Evolutionary conservation across 169 alveolate species (phyloP).

Genomic region (Cryptosporidium xiaoi): DNA sequence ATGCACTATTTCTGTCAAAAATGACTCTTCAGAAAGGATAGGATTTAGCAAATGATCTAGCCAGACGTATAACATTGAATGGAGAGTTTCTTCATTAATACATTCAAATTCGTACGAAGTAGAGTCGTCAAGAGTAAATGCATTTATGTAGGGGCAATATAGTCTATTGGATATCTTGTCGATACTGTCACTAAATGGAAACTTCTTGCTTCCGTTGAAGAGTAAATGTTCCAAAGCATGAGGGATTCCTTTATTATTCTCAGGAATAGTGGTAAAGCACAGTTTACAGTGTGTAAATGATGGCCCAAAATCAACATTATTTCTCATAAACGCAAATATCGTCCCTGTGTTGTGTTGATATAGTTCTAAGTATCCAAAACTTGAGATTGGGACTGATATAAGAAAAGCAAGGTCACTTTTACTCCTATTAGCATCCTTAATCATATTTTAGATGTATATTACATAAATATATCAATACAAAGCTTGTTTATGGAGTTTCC

Average conservation of each 20-base stretch:
- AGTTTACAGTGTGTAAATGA: slow-evolving; percentile 34
- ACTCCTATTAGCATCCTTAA: too few species aligned
- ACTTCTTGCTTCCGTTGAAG: slow-evolving; percentile 42
- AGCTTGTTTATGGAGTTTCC: too few species aligned
- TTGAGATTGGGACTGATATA: slow-evolving; percentile 2
- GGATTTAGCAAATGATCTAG: slow-evolving; percentile 54
- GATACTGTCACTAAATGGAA: slow-evolving; percentile 57
- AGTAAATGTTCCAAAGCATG: slow-evolving; percentile 66
- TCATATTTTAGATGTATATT: too few species aligned
- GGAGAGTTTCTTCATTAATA: slow-evolving; percentile 12
- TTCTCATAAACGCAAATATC: slow-evolving; percentile 43
- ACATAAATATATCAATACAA: too few species aligned
- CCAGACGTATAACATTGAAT: slow-evolving; percentile 32
- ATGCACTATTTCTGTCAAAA: slow-evolving; percentile 64
- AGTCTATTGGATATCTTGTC: slow-evolving; percentile 44
- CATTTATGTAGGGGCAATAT: slow-evolving; percentile 42
- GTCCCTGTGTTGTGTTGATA: slow-evolving; percentile 53
- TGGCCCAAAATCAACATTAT: slow-evolving; percentile 20
- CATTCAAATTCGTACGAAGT: slow-evolving; percentile 66
- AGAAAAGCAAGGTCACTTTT: slow-evolving; percentile 7
- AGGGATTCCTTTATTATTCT: slow-evolving; percentile 63
- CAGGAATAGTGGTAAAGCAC: slow-evolving; percentile 46
- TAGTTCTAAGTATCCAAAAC: slow-evolving; percentile 29
- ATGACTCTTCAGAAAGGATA: slow-evolving; percentile 37
- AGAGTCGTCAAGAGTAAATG: slow-evolving; percentile 46